A percentile compares a stretch with the other conserved stretches of the same genome.
phyloP scores from a whole-genome alignment of 2,329 filamentous ascomycete species.

The Pseudogymnoascus sp. region DNA sequence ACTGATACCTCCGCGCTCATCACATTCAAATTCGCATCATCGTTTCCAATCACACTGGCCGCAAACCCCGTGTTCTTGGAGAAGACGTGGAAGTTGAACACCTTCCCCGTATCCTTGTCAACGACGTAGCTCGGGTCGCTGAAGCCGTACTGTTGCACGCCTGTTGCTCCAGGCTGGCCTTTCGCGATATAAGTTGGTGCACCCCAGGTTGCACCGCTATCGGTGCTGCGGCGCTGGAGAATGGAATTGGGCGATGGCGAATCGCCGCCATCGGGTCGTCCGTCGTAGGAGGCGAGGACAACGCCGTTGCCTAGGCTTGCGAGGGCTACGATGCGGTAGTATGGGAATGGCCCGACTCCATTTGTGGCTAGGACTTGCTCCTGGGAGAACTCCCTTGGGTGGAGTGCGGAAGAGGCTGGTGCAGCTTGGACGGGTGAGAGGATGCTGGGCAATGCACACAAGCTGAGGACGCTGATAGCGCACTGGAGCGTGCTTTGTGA shows the following conservation, averaged over 20 bases:
- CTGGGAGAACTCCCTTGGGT: neutral
- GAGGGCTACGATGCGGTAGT: constrained; percentile 5
- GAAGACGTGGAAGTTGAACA: constrained; percentile 8
- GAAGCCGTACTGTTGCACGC: neutral
- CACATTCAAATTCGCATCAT: neutral
- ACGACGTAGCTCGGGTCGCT: neutral
- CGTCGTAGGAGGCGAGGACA: neutral
- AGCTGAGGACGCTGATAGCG: neutral
- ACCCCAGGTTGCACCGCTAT: neutral
- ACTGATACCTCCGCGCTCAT: neutral
- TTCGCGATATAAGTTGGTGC: neutral
- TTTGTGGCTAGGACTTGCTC: neutral
- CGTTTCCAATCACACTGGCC: neutral
- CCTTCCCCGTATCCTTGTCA: neutral
- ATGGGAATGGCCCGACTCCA: neutral
- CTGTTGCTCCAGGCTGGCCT: neutral
- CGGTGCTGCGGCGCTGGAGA: neutral
- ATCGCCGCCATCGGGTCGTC: neutral
- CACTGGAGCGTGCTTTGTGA: neutral
- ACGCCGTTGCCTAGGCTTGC: neutral
- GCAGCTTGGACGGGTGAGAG: neutral
- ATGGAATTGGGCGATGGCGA: neutral
- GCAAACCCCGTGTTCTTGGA: neutral
- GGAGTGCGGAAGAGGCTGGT: neutral
- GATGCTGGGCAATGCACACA: neutral